phyloP scores from a whole-genome alignment of 139 green algal species.

The Closterium sp. region DNA sequence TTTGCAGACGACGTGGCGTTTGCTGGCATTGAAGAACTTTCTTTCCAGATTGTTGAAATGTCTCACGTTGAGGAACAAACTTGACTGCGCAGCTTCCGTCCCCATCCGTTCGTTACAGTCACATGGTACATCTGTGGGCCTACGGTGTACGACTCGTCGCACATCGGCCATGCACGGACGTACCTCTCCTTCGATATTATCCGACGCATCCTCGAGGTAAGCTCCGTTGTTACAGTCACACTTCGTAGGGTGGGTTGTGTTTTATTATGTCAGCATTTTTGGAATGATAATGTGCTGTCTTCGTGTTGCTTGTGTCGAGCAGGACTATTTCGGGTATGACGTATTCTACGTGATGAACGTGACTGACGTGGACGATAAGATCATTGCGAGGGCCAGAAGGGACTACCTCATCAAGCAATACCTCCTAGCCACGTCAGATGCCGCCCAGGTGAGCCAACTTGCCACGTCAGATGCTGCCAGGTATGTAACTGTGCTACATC shows the following conservation, averaged over 20 bases:
- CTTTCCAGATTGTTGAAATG: too few species aligned
- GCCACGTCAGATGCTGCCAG: background rate
- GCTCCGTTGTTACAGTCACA: background rate
- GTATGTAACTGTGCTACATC: background rate
- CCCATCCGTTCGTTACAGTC: constrained; percentile 23
- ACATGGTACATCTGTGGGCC: constrained; percentile 91
- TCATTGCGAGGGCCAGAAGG: constrained; percentile 86
- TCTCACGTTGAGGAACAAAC: too few species aligned
- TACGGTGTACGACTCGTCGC: constrained; percentile 93
- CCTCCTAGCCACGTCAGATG: constrained; percentile 2
- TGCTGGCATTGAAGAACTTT: background rate
- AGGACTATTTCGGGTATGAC: constrained; percentile 94
- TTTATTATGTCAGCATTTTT: background rate
- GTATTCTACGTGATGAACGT: constrained; percentile 96
- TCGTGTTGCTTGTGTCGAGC: background rate
- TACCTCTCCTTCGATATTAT: constrained; percentile 99
- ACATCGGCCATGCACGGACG: constrained; percentile 94
- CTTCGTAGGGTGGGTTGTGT: too few species aligned
- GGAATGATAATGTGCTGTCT: background rate
- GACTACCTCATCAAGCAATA: constrained; percentile 86
- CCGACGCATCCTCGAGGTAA: constrained; percentile 81
- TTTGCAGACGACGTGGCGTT: background rate
- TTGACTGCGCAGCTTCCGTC: background rate
- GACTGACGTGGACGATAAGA: constrained; percentile 99
- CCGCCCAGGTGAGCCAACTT: constrained; percentile 24